Evolutionary conservation across 306 rosid species (phyloP), one percentile per base, ranked within the genome.

Genomic region (Bauhinia variegata): DNA sequence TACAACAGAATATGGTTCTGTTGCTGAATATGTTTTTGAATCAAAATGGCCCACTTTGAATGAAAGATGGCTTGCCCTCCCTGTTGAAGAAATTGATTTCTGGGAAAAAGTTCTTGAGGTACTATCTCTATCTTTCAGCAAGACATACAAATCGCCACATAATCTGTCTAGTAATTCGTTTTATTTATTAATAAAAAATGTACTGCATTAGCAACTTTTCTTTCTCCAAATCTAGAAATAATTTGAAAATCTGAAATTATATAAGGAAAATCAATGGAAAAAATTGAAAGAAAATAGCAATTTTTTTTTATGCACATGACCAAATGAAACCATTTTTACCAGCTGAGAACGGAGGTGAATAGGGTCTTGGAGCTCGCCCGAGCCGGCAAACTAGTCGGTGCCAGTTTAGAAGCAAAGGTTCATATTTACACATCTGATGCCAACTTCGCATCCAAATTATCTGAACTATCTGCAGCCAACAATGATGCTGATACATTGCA

Each of bases 91-190:
- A 85, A 72, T 71, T 67, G 87, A 85, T 31, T 82, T 90, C 72
- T 90, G 99, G 97, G 86, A 63, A 32, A 90, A 82, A 34, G 54
- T 90, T 88, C 99, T 93, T 3, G 99, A 93, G 97, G 99, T 90
- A 71, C 51, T 13, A 57, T 67, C 47, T 50, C 49, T 54, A 30
- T 60, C 54, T 11, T 8, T 64, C 8, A 41, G 47, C 4, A 41
- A 8, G n/a, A 41, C 11, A 41, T 4, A 41, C 47, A 8, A 11
- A 1, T 11, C 47, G 11, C n/a, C 11, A 9, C n/a, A 10, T 41
- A 41, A 11, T 41, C 47, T 41, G 10, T 7, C 4, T 41, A 11
- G n/a, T 36, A 36, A 36, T 36, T 41, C 47, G 4, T 10, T 11
- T 41, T 5, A 3, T 0, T 36, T 36, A 36, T 5, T 36, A 36